A percentile compares a stretch with the other conserved stretches of the same genome.
phyloP scores from a whole-genome alignment of 2,329 filamentous ascomycete genomes.

The Fusarium sterilihyphosum region DNA sequence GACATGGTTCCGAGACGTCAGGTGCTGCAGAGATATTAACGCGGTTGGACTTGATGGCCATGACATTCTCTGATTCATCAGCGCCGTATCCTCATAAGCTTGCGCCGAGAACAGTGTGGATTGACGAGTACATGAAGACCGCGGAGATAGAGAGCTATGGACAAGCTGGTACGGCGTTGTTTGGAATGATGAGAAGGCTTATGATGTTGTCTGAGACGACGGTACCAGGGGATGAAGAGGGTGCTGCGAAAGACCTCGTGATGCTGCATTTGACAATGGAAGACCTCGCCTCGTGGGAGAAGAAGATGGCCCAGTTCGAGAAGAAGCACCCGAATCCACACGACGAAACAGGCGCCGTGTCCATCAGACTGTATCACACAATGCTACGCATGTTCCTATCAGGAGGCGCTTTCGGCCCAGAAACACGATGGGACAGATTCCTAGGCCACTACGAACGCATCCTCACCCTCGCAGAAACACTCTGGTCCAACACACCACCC shows the following conservation, averaged over 20 bases:
- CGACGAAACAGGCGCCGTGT: slow-evolving; percentile 28
- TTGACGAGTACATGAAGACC: slow-evolving; percentile 21
- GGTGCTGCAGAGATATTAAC: slow-evolving; percentile 41
- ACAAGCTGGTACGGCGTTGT: slow-evolving; percentile 36
- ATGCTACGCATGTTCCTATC: slow-evolving; percentile 33
- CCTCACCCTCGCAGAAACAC: slow-evolving; percentile 27
- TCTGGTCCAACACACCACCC: slow-evolving; percentile 25
- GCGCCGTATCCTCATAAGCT: slow-evolving; percentile 45
- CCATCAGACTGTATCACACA: slow-evolving; percentile 46
- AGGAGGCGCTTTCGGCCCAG: slow-evolving; percentile 36
- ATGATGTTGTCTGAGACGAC: slow-evolving; percentile 33
- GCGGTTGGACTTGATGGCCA: slow-evolving; percentile 48
- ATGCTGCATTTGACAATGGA: slow-evolving; percentile 2
- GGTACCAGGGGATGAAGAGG: not conserved
- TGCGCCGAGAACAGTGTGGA: slow-evolving; percentile 11
- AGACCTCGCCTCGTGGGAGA: slow-evolving; percentile 37
- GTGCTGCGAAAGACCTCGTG: not conserved
- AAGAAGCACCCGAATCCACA: slow-evolving; percentile 3
- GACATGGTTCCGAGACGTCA: slow-evolving; percentile 14
- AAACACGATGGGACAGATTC: slow-evolving; percentile 44
- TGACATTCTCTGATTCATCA: slow-evolving; percentile 47
- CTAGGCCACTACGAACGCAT: slow-evolving; percentile 46
- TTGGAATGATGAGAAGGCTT: slow-evolving; percentile 33
- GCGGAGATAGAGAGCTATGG: slow-evolving; percentile 31
- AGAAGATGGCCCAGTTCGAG: slow-evolving; percentile 40